Evolutionary conservation across 2,329 filamentous ascomycete genomes (phyloP).

Genomic region (Ophiostoma triangulosporum): DNA sequence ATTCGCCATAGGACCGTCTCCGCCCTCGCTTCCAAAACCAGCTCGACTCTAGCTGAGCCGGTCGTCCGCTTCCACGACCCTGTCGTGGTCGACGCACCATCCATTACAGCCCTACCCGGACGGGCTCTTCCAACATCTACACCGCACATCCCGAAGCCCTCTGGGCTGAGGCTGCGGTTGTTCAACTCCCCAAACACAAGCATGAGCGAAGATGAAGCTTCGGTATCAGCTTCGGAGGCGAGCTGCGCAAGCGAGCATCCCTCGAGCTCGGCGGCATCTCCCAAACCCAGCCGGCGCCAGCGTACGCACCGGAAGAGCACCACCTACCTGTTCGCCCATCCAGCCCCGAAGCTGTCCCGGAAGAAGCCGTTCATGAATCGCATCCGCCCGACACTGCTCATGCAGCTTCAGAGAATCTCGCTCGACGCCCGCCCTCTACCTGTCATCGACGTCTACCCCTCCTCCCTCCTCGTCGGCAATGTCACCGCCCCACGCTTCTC

Average conservation of each 20-base stretch:
- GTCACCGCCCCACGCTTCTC: slow-evolving; percentile 45
- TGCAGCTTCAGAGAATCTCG: slow-evolving; percentile 58
- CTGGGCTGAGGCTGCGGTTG: slow-evolving; percentile 5
- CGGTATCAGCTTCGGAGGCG: slow-evolving; percentile 30
- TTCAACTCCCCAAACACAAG: slow-evolving; percentile 2
- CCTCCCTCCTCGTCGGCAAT: slow-evolving; percentile 41
- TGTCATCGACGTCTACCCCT: slow-evolving; percentile 60
- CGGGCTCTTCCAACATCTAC: background rate
- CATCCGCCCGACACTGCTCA: slow-evolving; percentile 51
- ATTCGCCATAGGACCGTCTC: background rate
- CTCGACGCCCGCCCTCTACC: slow-evolving; percentile 49
- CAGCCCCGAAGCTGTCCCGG: slow-evolving; percentile 42
- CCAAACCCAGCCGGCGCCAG: slow-evolving; percentile 23
- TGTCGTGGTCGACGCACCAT: slow-evolving; percentile 16
- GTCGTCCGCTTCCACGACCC: slow-evolving; percentile 34
- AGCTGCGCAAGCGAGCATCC: slow-evolving; percentile 30
- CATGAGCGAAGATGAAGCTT: slow-evolving; percentile 37
- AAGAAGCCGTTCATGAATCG: slow-evolving; percentile 54
- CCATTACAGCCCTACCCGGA: background rate
- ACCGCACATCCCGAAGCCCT: slow-evolving; percentile 1
- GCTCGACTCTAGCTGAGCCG: slow-evolving; percentile 13
- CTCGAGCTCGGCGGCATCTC: slow-evolving; percentile 23
- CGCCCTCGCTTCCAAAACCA: slow-evolving; percentile 4
- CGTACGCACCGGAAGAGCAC: slow-evolving; percentile 42
- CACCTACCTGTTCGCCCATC: slow-evolving; percentile 53